phyloP scores from a whole-genome alignment of 2,329 filamentous ascomycete species.

The Trichoderma afroharzianum region DNA sequence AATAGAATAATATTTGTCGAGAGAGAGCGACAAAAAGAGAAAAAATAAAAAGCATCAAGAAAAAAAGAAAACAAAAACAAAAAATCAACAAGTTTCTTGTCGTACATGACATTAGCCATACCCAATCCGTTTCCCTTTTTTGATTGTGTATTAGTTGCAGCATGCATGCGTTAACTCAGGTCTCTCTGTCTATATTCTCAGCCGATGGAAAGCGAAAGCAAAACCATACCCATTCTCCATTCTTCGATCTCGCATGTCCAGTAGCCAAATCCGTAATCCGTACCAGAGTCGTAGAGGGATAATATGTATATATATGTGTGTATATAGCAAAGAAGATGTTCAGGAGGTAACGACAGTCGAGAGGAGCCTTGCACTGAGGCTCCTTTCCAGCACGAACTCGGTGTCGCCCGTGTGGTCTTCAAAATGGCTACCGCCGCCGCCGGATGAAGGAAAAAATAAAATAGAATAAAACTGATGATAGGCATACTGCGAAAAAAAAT shows the following conservation, averaged over 20 bases:
- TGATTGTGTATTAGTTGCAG: conserved; percentile 38
- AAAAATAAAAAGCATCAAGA: background rate
- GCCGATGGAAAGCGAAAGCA: conserved; percentile 31
- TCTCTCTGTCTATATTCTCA: conserved; percentile 37
- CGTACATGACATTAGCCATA: conserved; percentile 33
- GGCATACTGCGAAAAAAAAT: conserved; percentile 9
- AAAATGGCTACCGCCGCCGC: background rate
- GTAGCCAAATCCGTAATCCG: conserved; percentile 17
- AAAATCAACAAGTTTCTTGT: conserved; percentile 30
- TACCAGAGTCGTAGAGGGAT: conserved; percentile 14
- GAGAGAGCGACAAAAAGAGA: background rate
- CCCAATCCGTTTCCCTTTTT: conserved; percentile 33
- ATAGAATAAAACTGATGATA: background rate
- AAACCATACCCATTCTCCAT: conserved; percentile 20
- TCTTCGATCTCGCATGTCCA: conserved; percentile 18
- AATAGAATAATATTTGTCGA: conserved; percentile 18
- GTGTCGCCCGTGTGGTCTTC: background rate
- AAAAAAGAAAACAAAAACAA: background rate
- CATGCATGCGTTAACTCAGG: conserved; percentile 28
- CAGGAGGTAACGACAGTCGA: conserved; percentile 10
- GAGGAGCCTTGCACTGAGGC: background rate
- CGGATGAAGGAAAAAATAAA: background rate
- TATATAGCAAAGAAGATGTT: conserved; percentile 14
- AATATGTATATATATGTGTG: conserved; percentile 12
- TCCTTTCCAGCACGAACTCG: background rate